A percentile compares a stretch with the other conserved stretches of the same genome.
phyloP scores from a whole-genome alignment of 192 early-diverging fungal species.

The Coemansia sp. region DNA sequence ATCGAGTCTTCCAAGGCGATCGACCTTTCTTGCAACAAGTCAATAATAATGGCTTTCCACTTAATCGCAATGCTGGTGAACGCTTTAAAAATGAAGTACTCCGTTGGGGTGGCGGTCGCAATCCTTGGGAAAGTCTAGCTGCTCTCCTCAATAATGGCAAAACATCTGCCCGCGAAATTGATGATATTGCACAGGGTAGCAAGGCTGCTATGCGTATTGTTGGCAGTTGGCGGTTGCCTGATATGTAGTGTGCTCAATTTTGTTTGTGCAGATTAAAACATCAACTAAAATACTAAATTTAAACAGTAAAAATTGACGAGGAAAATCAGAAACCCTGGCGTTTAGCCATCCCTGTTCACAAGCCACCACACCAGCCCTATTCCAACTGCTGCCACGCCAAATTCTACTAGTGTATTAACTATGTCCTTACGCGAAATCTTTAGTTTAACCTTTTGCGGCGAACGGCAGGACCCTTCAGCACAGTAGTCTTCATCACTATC shows the following conservation, averaged over 20 bases:
- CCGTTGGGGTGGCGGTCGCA: slow-evolving; percentile 89
- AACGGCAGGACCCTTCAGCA: slow-evolving; percentile 39
- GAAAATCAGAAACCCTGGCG: neutral
- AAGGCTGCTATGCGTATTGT: slow-evolving; percentile 67
- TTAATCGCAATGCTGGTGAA: slow-evolving; percentile 65
- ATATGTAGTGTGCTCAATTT: slow-evolving; percentile 19
- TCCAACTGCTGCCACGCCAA: slow-evolving; percentile 40
- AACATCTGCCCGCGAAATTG: slow-evolving; percentile 24
- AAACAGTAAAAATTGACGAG: neutral
- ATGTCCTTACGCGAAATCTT: slow-evolving; percentile 45
- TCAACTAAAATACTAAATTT: slow-evolving; percentile 1
- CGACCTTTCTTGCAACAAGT: slow-evolving; percentile 7
- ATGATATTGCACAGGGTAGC: slow-evolving; percentile 60
- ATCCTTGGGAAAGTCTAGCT: slow-evolving; percentile 82
- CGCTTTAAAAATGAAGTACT: slow-evolving; percentile 72
- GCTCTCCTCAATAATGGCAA: slow-evolving; percentile 59
- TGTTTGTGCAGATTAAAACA: neutral
- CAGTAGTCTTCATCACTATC: slow-evolving; percentile 55
- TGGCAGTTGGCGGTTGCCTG: slow-evolving; percentile 66
- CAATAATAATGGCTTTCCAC: slow-evolving; percentile 40
- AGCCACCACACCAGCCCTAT: slow-evolving; percentile 49
- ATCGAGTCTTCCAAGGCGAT: slow-evolving; percentile 61
- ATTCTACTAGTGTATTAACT: slow-evolving; percentile 26
- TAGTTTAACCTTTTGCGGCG: slow-evolving; percentile 44
- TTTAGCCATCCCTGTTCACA: slow-evolving; percentile 12